A percentile compares a stretch with the other conserved stretches of the same genome.
phyloP scores from a whole-genome alignment of 257 asterid genomes.

The Hygrophila difformis region DNA sequence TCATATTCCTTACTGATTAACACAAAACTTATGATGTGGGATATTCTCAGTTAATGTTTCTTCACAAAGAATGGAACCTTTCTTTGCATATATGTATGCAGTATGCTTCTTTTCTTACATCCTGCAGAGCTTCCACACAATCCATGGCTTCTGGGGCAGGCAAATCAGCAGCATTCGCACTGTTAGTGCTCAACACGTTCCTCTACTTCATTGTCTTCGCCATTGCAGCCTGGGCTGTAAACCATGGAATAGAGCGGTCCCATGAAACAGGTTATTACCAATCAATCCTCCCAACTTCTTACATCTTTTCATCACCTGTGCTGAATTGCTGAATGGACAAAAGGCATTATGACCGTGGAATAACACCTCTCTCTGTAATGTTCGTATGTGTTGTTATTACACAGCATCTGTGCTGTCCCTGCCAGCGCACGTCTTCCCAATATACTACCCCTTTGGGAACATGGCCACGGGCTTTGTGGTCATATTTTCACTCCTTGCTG shows the following conservation, averaged over 20 bases:
- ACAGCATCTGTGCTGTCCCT: constrained; percentile 60
- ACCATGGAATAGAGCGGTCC: constrained; percentile 60
- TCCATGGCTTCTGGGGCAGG: constrained; percentile 83
- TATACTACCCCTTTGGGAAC: constrained; percentile 78
- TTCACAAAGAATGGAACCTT: constrained; percentile 31
- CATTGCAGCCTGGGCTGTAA: constrained; percentile 68
- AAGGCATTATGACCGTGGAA: too few species aligned
- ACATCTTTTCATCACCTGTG: too few species aligned
- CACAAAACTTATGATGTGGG: too few species aligned
- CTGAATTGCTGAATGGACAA: too few species aligned
- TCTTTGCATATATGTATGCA: constrained; percentile 6
- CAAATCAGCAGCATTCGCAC: constrained; percentile 60
- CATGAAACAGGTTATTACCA: constrained; percentile 62
- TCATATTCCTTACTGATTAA: constrained; percentile 47
- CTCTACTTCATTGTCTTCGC: constrained; percentile 56
- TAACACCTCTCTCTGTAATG: background rate
- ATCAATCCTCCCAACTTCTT: background rate
- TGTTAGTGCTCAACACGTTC: constrained; percentile 42
- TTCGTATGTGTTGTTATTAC: background rate
- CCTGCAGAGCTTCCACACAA: constrained; percentile 13
- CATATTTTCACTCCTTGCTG: constrained; percentile 68
- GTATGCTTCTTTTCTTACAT: too few species aligned
- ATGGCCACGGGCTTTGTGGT: constrained; percentile 80
- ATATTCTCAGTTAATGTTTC: constrained; percentile 16
- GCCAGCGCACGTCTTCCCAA: constrained; percentile 67